Base-by-base conservation (phyloP, 2,329 filamentous ascomycete genomes). In the Pleurostoma richardsiae region DNA sequence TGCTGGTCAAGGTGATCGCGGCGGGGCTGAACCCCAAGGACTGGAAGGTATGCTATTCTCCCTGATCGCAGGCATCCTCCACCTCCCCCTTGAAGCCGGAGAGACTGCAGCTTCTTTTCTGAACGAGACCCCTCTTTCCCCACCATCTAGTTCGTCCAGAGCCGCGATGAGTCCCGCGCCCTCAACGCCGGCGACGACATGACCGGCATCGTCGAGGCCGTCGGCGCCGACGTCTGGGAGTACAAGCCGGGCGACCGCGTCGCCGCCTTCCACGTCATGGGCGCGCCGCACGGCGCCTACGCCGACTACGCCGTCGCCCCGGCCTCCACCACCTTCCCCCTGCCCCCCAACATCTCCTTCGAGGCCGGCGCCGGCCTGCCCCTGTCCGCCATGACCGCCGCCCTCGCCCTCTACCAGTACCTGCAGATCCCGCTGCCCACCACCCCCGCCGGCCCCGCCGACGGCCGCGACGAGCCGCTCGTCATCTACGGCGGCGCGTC, bases 221-320 rank as follows among this genome's bases (percentile, higher is more conserved):
- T 51, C 19, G 53, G 53, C 26, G 29, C 39, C 43, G 43, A 49
- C 33, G 53, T 55, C 6, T 51, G 38, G 30, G 53, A 55, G 30
- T 55, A 52, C 48, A 52, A 54, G 42, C 41, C 47, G 6, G 74
- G 72, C 11, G 72, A 76, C 48, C 65, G 73, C 30, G 73, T 77
- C 28, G 70, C 68, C 1, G 71, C 69, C 1, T 74, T 74, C 44
- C 73, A 76, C 46, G 65, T 79, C 51, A 82, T 84, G 71, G 54
- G 62, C 40, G 63, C 64, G 1, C 66, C 72, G 0, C 58, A 70
- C 33, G 82, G 82, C 3, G 72, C 68, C 6, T 86, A 75, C 50
- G 82, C 81, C 4, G 80, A 85, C 56, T 85, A 84, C 52, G 76
- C 79, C 3, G 62, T 84, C 8, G 73, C 74, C 0, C 74, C 69